A percentile compares a stretch with the other conserved stretches of the same genome.
Conservation (phyloP, 2,329 filamentous ascomycete genomes). For the Aaosphaeria arxii region DNA sequence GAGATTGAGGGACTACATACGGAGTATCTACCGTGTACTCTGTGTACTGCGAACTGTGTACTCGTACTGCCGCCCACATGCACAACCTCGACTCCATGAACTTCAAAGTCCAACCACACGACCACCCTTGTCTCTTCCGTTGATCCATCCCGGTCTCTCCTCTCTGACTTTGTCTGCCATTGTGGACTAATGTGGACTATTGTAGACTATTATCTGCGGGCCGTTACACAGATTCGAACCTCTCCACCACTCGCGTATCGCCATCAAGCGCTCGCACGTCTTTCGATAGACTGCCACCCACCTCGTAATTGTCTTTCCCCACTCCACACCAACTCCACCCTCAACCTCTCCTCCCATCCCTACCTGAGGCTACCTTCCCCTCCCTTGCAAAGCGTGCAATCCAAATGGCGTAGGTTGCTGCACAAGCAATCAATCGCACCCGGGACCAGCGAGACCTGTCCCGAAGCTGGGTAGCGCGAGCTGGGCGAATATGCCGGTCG, state of each 20-base stretch:
- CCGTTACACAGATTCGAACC: conserved; percentile 20
- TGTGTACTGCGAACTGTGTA: too few relatives aligned
- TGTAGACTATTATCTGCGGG: conserved; percentile 6
- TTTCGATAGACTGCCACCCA: conserved; percentile 35
- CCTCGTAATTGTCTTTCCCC: conserved; percentile 5
- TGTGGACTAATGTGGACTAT: too few relatives aligned
- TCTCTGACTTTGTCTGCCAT: too few relatives aligned
- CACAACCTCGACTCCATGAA: too few relatives aligned
- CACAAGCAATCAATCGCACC: conserved; percentile 33
- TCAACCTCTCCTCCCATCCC: conserved; percentile 2
- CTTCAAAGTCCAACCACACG: too few relatives aligned
- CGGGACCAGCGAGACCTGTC: conserved; percentile 20
- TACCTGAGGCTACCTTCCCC: conserved; percentile 9
- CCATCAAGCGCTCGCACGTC: conserved; percentile 32
- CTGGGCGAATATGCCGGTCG: conserved; percentile 20
- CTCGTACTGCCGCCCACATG: too few relatives aligned
- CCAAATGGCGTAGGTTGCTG: conserved; percentile 17
- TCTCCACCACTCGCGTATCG: conserved; percentile 30
- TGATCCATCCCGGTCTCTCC: too few relatives aligned
- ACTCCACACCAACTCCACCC: conserved; percentile 3
- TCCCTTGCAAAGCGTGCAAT: conserved; percentile 25
- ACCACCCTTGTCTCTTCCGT: too few relatives aligned
- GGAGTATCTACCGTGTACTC: too few relatives aligned
- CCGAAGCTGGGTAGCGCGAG: conserved; percentile 19
- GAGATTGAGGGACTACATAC: too few relatives aligned